Conservation (phyloP, 176 grass and related monocot species). For the Oryza meyeriana region DNA sequence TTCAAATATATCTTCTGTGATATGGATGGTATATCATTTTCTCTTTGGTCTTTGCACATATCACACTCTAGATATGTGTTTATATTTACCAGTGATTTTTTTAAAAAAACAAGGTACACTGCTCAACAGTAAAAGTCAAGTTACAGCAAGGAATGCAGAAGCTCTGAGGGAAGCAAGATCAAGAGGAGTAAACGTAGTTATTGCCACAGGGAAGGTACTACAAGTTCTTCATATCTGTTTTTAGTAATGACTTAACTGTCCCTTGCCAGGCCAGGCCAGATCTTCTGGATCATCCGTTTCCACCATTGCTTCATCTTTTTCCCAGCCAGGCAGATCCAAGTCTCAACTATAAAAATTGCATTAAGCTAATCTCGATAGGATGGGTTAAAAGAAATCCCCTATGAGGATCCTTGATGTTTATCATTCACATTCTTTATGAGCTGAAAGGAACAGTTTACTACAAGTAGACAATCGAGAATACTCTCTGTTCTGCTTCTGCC, state of each 20-base stretch:
- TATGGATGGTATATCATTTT: constrained; percentile 77
- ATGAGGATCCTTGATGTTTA: neutral
- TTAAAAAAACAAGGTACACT: constrained; percentile 86
- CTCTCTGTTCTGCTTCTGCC: neutral
- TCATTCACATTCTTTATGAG: constrained; percentile 7
- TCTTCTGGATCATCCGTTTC: neutral
- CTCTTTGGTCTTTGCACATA: constrained; percentile 18
- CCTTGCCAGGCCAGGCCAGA: neutral
- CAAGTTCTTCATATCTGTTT: neutral
- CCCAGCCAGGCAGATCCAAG: neutral
- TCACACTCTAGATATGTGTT: constrained; percentile 11
- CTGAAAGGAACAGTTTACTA: neutral
- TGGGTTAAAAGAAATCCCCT: neutral
- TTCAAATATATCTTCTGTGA: constrained; percentile 97
- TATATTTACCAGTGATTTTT: constrained; percentile 16
- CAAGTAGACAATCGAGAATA: neutral
- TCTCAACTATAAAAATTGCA: neutral
- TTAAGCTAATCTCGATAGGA: neutral
- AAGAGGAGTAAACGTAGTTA: constrained; percentile 88
- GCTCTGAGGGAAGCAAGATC: constrained; percentile 84
- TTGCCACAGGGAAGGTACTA: constrained; percentile 94
- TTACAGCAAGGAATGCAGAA: constrained; percentile 72
- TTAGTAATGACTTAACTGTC: neutral
- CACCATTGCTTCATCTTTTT: neutral
- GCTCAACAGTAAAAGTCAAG: constrained; percentile 92